Conservation (phyloP, 164 flowering plant genomes). For the Tetrastigma voinierianum region DNA sequence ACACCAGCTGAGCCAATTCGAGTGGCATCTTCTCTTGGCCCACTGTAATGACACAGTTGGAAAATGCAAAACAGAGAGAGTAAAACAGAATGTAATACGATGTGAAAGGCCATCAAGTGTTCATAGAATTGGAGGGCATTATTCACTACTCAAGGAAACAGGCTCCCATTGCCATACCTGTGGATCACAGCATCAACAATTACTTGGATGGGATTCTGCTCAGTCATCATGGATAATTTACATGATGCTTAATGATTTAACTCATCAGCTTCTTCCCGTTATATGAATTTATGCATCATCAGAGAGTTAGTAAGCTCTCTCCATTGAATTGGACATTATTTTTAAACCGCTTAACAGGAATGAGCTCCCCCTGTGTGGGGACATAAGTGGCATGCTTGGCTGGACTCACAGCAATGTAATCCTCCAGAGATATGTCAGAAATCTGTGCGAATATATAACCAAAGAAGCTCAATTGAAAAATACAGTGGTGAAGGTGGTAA, state of each 20-base stretch:
- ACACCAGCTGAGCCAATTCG: conserved; percentile 58
- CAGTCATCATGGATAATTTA: conserved; percentile 53
- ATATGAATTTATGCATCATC: conserved; percentile 56
- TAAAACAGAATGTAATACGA: not conserved
- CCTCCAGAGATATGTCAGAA: conserved; percentile 31
- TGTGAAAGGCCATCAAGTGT: too few species aligned
- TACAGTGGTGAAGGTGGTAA: too few species aligned
- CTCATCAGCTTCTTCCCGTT: conserved; percentile 50
- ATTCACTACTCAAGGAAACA: too few species aligned
- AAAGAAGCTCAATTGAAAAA: not conserved
- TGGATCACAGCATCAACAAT: conserved; percentile 52
- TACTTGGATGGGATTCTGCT: conserved; percentile 48
- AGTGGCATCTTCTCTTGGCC: conserved; percentile 56
- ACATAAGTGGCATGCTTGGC: conserved; percentile 43
- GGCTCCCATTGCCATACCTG: conserved; percentile 25
- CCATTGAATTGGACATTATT: conserved; percentile 47
- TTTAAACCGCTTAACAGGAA: conserved; percentile 42
- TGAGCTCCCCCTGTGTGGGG: conserved; percentile 64
- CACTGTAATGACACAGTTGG: conserved; percentile 22
- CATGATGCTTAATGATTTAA: conserved; percentile 42
- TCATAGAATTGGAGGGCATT: too few species aligned
- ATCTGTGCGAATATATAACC: conserved; percentile 21
- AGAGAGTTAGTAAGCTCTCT: conserved; percentile 55
- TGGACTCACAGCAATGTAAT: conserved; percentile 32
- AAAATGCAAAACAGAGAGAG: not conserved